These are phyloP conservation scores for Hemileccinum impolitum DNA, from an alignment of 768 basidiomycete species.

Conservation along the genomic window DNA sequence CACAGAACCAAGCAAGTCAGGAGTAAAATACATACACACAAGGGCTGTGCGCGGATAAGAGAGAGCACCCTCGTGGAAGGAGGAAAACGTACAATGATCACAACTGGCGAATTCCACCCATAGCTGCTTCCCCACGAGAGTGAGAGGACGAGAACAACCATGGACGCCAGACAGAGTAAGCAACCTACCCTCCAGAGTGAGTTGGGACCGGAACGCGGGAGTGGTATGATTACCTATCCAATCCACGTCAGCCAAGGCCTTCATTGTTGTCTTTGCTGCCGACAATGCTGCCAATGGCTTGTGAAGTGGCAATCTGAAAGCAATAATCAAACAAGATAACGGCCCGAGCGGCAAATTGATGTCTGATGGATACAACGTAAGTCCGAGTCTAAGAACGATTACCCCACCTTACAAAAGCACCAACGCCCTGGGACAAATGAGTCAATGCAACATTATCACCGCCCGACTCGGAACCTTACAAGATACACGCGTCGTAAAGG, in stretches of 20 bases:
- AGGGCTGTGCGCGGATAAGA: background rate
- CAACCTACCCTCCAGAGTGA: constrained; percentile 9
- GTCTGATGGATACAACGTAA: constrained; percentile 4
- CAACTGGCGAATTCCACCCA: constrained; percentile 9
- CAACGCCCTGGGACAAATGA: constrained; percentile 9
- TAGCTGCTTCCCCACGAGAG: constrained; percentile 9
- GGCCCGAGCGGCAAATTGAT: constrained; percentile 14
- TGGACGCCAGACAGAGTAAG: constrained; percentile 9
- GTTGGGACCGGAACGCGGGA: background rate
- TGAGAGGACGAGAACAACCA: constrained; percentile 10
- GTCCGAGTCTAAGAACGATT: background rate
- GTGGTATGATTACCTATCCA: constrained; percentile 7
- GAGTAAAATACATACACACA: constrained; percentile 9
- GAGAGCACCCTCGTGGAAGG: background rate
- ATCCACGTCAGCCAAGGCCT: constrained; percentile 7
- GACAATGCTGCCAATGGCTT: background rate
- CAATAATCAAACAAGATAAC: constrained; percentile 4
- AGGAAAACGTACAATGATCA: constrained; percentile 5
- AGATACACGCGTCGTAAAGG: constrained; percentile 9
- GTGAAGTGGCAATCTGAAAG: constrained; percentile 5
- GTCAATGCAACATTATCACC: background rate
- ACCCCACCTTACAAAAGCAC: constrained; percentile 13
- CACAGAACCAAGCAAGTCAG: constrained; percentile 5
- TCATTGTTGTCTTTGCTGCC: background rate
- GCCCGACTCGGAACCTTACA: background rate